Evolutionary conservation across 192 early-diverging fungal species (phyloP).

Genomic region (Chytriomyces sp.): DNA sequence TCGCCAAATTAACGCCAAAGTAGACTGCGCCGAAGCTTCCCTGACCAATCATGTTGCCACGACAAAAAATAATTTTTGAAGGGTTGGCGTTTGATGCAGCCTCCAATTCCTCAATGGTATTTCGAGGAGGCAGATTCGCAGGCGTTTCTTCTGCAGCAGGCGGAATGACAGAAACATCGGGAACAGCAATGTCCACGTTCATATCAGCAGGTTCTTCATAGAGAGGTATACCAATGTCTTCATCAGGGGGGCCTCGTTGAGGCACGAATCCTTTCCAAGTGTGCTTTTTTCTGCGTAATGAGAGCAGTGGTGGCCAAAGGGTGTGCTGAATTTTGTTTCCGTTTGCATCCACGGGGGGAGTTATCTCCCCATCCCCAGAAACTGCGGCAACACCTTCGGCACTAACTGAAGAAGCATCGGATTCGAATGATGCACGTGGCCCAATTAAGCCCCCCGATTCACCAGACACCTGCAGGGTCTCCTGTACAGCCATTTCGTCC

Average conservation of each 20-base stretch:
- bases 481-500: not conserved
- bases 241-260: not conserved
- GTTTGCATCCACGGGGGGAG: not conserved
- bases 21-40: conserved; percentile 96
- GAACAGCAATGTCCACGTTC: not conserved
- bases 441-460: not conserved
- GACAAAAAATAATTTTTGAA: conserved; percentile 24
- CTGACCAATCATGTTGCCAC: conserved; percentile 89
- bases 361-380: too few relatives aligned
- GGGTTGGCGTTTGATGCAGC: not conserved
- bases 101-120: not conserved
- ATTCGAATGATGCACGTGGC: not conserved
- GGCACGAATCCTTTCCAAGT: conserved; percentile 1
- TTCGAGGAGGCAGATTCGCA: not conserved
- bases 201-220: not conserved
- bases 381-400: too few relatives aligned
- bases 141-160: not conserved
- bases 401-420: not conserved
- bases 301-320: not conserved
- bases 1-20: conserved; percentile 84
- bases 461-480: not conserved
- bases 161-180: not conserved
- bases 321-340: not conserved
- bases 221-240: not conserved
- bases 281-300: not conserved